Evolutionary conservation across 116 monocot genomes (phyloP).

Genomic region (Iris pallida): DNA sequence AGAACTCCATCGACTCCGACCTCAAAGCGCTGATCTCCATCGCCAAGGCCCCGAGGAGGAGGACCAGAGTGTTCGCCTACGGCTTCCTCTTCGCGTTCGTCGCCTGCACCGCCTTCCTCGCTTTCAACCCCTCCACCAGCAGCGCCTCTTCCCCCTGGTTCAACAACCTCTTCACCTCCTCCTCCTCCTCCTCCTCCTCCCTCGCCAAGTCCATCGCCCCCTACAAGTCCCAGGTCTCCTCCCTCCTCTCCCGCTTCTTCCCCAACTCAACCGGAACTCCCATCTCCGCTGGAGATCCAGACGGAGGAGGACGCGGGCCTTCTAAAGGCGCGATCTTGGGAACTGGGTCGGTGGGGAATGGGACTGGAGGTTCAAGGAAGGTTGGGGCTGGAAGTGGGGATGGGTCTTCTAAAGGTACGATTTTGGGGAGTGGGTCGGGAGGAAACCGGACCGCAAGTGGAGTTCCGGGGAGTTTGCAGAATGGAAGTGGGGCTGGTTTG

Average conservation of each 20-base stretch:
- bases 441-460: slow-evolving; percentile 5
- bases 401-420: not conserved
- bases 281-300: not conserved
- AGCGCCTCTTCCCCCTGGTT: slow-evolving; percentile 42
- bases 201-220: slow-evolving; percentile 26
- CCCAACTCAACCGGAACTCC: slow-evolving; percentile 30
- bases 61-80: slow-evolving; percentile 50
- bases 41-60: slow-evolving; percentile 34
- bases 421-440: not conserved
- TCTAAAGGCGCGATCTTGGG: slow-evolving; percentile 5
- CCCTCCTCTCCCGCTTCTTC: slow-evolving; percentile 44
- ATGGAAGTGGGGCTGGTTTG: not conserved
- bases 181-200: slow-evolving; percentile 22
- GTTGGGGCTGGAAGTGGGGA: not conserved
- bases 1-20: slow-evolving; percentile 3
- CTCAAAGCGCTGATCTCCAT: slow-evolving; percentile 14
- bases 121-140: slow-evolving; percentile 36
- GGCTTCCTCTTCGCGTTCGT: slow-evolving; percentile 55
- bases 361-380: not conserved
- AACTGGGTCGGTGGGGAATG: not conserved
- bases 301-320: slow-evolving; percentile 1
- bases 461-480: slow-evolving; percentile 1
- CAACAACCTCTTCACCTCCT: slow-evolving; percentile 38
- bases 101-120: slow-evolving; percentile 65
- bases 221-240: slow-evolving; percentile 44